Conservation (phyloP, 805 yeast species). For the Saturnispora quitensis region DNA sequence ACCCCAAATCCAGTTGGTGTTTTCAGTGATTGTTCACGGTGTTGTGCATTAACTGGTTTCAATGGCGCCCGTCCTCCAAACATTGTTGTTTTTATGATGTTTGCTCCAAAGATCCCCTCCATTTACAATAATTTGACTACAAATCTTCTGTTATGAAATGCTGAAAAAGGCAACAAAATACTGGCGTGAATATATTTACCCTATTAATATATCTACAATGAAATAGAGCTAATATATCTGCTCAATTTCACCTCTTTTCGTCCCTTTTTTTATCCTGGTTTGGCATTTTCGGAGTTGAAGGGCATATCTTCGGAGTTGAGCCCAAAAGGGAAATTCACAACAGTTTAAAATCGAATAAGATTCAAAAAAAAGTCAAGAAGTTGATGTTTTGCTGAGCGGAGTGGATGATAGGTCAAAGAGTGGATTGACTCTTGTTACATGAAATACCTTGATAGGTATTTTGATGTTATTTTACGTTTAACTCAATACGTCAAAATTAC, state of each 20-base stretch:
- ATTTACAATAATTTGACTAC: background rate
- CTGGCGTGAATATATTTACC: background rate
- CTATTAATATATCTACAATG: background rate
- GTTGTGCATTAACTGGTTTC: conserved; percentile 2
- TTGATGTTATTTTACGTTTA: too few species aligned
- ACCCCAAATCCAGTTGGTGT: background rate
- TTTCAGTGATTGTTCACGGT: background rate
- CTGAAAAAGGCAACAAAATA: background rate
- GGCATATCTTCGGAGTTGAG: conserved; percentile 2
- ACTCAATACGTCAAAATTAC: background rate
- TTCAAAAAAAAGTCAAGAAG: background rate
- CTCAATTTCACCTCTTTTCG: background rate
- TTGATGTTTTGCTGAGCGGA: background rate
- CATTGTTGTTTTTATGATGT: background rate
- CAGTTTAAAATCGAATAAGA: background rate
- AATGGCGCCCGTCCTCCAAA: background rate
- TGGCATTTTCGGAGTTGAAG: conserved; percentile 1
- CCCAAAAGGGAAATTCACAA: background rate
- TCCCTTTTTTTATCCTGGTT: background rate
- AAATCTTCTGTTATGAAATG: background rate
- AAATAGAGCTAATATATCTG: background rate
- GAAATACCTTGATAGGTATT: background rate
- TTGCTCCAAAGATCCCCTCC: background rate
- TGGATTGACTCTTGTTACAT: background rate
- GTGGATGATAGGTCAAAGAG: too few species aligned